These are phyloP conservation scores for Adansonia gregorii DNA, from an alignment of 441 rosid genomes.

Conservation along the genomic window DNA sequence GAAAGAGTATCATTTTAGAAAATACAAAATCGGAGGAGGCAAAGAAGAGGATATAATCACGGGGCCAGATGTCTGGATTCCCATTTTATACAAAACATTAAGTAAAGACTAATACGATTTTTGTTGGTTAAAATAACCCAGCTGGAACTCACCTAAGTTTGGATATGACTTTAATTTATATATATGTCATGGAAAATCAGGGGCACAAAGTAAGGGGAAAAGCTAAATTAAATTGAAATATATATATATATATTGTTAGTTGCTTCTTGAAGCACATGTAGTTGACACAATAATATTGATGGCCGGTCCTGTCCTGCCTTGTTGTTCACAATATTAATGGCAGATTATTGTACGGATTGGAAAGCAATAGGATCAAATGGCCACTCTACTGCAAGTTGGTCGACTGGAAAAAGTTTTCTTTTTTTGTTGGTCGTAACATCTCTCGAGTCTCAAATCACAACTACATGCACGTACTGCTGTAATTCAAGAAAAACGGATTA, in stretches of 20 bases:
- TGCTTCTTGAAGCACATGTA: no score
- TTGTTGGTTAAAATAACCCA: not conserved
- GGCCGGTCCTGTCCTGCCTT: no score
- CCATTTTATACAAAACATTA: no score
- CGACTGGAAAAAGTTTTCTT: not conserved
- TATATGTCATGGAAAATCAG: not conserved
- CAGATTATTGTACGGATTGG: not conserved
- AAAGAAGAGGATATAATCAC: no score
- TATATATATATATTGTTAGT: not conserved
- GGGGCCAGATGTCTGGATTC: no score
- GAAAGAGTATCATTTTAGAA: no score
- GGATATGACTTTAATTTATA: not conserved
- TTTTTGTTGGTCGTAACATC: no score
- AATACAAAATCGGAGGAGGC: no score
- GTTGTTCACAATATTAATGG: not conserved
- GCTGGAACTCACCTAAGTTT: not conserved
- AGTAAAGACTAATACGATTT: no score
- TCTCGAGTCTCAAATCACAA: not conserved
- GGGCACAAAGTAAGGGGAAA: not conserved
- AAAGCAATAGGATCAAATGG: slow-evolving; percentile 2
- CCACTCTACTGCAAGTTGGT: not conserved
- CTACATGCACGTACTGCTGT: not conserved
- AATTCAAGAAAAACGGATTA: slow-evolving; percentile 18
- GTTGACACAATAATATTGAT: no score
- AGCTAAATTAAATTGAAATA: not conserved